phyloP scores from a whole-genome alignment of 108 stramenopile genomes.

The Nitzschia sp. region DNA sequence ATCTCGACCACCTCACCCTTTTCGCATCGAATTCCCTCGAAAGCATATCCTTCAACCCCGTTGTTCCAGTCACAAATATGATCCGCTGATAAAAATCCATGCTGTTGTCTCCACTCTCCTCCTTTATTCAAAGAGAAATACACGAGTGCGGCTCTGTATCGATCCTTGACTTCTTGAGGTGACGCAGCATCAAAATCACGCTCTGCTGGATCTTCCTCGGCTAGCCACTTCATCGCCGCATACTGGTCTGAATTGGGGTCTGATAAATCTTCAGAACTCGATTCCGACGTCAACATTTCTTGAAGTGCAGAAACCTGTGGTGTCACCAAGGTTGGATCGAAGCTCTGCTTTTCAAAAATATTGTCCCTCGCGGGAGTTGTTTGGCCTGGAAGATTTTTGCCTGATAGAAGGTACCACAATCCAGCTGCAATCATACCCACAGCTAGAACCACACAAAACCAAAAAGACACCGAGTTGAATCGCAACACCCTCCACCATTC shows the following conservation, averaged over 20 bases:
- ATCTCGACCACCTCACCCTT: not conserved
- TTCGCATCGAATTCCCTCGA: slow-evolving; percentile 13
- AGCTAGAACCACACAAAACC: not conserved
- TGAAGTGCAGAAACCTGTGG: not conserved
- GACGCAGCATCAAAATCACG: not conserved
- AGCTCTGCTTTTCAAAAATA: not conserved
- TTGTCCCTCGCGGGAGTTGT: not conserved
- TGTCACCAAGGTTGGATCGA: not conserved
- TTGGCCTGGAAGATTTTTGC: not conserved
- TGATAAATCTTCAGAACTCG: not conserved
- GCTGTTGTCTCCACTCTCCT: slow-evolving; percentile 5
- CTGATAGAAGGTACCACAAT: not conserved
- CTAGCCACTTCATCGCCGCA: slow-evolving; percentile 20
- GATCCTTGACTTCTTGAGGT: not conserved
- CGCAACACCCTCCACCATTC: not conserved
- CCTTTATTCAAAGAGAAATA: slow-evolving; percentile 44
- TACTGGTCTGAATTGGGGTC: slow-evolving; percentile 18
- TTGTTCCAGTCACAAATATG: slow-evolving; percentile 20
- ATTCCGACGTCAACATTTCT: slow-evolving; percentile 2
- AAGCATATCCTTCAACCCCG: slow-evolving; percentile 6
- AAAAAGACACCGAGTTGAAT: not conserved
- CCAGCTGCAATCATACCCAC: slow-evolving; percentile 6
- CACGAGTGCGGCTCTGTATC: slow-evolving; percentile 38
- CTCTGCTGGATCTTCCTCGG: slow-evolving; percentile 4
- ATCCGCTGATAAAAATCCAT: slow-evolving; percentile 4